A percentile compares a stretch with the other conserved stretches of the same genome.
These are phyloP conservation scores for Tagetes erecta DNA, from an alignment of 129 eudicot genomes.

Conservation along the genomic window DNA sequence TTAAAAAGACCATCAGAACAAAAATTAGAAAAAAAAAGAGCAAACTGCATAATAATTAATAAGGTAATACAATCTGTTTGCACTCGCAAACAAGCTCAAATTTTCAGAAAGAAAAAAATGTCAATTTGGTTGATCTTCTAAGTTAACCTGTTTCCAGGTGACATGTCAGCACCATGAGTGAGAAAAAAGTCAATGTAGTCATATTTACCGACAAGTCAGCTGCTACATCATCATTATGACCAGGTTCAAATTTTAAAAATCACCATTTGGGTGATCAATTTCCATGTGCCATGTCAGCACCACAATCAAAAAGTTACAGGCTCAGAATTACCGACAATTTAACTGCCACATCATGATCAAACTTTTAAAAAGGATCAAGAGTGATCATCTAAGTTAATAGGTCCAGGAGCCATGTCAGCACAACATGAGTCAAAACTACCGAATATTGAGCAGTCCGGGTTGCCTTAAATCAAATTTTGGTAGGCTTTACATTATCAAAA, in stretches of 20 bases:
- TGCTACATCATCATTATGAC: background rate
- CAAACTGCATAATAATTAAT: background rate
- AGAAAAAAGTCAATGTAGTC: background rate
- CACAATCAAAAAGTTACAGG: background rate
- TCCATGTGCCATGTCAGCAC: constrained; percentile 1
- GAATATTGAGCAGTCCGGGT: background rate
- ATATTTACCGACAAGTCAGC: background rate
- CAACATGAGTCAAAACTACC: constrained; percentile 1
- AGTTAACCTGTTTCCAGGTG: background rate
- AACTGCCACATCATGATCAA: background rate
- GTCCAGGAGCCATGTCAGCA: background rate
- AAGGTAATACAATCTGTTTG: background rate
- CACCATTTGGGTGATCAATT: background rate
- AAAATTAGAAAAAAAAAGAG: background rate
- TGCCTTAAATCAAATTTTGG: background rate
- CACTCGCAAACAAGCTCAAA: background rate
- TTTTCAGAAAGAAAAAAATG: background rate
- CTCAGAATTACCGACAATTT: background rate
- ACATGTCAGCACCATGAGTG: background rate
- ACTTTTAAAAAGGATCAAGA: background rate
- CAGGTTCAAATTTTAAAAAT: background rate
- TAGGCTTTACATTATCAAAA: background rate
- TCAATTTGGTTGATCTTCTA: background rate
- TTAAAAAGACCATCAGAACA: background rate
- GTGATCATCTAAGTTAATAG: background rate